These are phyloP conservation scores for Aurifilum marmelostoma DNA, from an alignment of 2,329 filamentous ascomycete genomes.

Conservation along the genomic window DNA sequence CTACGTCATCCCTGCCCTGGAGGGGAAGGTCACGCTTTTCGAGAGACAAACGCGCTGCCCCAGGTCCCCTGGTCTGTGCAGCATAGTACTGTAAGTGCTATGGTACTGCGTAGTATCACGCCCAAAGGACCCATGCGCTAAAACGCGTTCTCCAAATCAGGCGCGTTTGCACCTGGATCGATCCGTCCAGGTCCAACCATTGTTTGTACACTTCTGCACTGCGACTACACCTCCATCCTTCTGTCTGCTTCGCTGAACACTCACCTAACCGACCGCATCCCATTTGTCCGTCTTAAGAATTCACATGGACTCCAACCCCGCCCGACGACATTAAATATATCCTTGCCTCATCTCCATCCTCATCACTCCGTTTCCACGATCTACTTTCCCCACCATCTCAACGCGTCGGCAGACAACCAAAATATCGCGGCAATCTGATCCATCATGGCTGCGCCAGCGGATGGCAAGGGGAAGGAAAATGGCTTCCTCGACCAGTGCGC, in stretches of 20 bases:
- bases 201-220: neutral
- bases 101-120: too few species aligned
- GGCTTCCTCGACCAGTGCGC: constrained; percentile 21
- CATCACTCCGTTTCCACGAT: neutral
- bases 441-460: constrained; percentile 11
- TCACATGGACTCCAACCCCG: neutral
- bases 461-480: constrained; percentile 4
- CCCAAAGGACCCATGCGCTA: neutral
- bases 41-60: neutral
- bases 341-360: neutral
- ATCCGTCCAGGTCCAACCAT: neutral
- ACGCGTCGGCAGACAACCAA: constrained; percentile 16
- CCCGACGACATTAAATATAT: too few species aligned
- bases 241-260: neutral
- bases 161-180: constrained; percentile 2
- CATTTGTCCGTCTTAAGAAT: neutral
- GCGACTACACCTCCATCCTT: neutral
- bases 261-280: neutral
- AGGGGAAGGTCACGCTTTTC: neutral
- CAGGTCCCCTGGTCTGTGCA: too few species aligned
- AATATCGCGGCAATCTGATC: neutral
- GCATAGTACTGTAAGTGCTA: too few species aligned
- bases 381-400: neutral
- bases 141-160: neutral
- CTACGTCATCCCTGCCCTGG: neutral